A percentile compares a stretch with the other conserved stretches of the same genome.
Conservation (phyloP, 805 yeast species). For the Hanseniaspora guilliermondii region DNA sequence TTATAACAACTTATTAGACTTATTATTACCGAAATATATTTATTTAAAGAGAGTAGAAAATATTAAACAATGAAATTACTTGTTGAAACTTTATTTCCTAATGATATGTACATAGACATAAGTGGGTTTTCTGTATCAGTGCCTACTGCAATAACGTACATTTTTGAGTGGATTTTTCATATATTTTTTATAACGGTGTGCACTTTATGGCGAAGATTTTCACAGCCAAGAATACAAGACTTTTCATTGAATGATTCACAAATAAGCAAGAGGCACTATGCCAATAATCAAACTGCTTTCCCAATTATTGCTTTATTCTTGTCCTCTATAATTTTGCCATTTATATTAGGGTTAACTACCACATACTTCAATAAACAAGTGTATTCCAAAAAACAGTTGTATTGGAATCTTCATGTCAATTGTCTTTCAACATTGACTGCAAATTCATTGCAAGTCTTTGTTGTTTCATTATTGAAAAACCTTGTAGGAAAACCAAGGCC, state of each 20-base stretch:
- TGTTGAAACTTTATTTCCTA: conserved; percentile 19
- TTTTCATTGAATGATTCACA: conserved; percentile 8
- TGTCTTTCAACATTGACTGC: conserved; percentile 9
- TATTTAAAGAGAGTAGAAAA: too few species aligned
- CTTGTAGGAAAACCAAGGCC: conserved; percentile 12
- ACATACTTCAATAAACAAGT: background rate
- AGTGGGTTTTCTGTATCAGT: conserved; percentile 7
- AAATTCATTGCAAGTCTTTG: conserved; percentile 8
- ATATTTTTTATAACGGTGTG: background rate
- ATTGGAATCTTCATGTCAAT: conserved; percentile 12
- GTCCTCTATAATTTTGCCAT: background rate
- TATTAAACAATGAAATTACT: background rate
- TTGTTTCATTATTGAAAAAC: conserved; percentile 11
- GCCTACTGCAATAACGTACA: conserved; percentile 7
- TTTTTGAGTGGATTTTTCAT: conserved; percentile 11
- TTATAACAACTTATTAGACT: too few species aligned
- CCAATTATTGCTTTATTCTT: conserved; percentile 2
- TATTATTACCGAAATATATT: too few species aligned
- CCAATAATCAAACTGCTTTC: conserved; percentile 5
- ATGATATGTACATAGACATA: conserved; percentile 9
- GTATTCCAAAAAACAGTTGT: conserved; percentile 3
- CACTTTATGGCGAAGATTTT: conserved; percentile 1
- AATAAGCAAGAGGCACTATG: conserved; percentile 6
- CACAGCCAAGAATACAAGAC: conserved; percentile 13
- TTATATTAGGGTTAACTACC: background rate